These are phyloP conservation scores for Abrus pulchellus DNA, from an alignment of 306 rosid species.

Conservation along the genomic window DNA sequence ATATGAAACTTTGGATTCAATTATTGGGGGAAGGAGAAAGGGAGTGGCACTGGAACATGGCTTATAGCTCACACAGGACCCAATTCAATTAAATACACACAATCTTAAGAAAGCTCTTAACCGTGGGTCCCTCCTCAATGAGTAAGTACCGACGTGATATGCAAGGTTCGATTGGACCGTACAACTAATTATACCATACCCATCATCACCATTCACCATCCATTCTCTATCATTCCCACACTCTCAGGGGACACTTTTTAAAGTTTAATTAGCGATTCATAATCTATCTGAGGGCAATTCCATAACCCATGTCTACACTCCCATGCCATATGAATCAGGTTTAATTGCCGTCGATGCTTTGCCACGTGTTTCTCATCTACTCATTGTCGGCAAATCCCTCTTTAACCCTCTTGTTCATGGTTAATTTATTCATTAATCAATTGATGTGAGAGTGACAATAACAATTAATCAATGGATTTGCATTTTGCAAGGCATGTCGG, in stretches of 20 bases:
- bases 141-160: constrained; percentile 49
- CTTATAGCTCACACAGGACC: constrained; percentile 53
- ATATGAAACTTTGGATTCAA: constrained; percentile 38
- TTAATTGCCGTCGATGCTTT: constrained; percentile 37
- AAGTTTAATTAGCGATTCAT: too few relatives aligned
- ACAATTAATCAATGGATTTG: not conserved
- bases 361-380: constrained; percentile 33
- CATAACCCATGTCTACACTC: too few relatives aligned
- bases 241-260: not conserved
- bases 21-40: constrained; percentile 44
- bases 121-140: constrained; percentile 44
- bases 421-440: constrained; percentile 21
- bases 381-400: constrained; percentile 61
- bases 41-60: constrained; percentile 38
- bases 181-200: constrained; percentile 49
- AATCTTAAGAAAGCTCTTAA: constrained; percentile 37
- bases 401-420: constrained; percentile 33
- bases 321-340: not conserved
- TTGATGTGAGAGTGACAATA: constrained; percentile 1
- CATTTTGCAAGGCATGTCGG: constrained; percentile 42
- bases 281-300: too few relatives aligned
- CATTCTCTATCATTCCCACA: too few relatives aligned
- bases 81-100: constrained; percentile 42
- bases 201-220: constrained; percentile 37
- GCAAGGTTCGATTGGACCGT: constrained; percentile 41